Percentiles rank a stretch among this genome's conserved stretches.
Evolutionary conservation across 75 land plant species (phyloP).

Genomic region (Azolla pinnata): DNA sequence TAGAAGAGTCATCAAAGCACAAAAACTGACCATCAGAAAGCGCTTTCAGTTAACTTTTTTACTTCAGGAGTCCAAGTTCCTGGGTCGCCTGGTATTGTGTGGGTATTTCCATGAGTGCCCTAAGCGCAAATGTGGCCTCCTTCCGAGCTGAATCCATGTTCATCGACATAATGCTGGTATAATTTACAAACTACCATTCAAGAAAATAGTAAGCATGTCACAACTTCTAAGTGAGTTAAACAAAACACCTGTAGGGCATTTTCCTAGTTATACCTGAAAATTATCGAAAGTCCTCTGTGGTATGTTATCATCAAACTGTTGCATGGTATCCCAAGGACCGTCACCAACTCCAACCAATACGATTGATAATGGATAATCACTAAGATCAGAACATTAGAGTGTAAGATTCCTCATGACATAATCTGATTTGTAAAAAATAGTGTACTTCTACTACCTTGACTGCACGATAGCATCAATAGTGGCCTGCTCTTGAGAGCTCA

Average conservation of each 20-base stretch:
- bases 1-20: not conserved
- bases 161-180: conserved; percentile 75
- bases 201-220: not conserved
- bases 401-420: not conserved
- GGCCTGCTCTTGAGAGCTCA: conserved; percentile 50
- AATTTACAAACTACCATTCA: conserved; percentile 72
- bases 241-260: not conserved
- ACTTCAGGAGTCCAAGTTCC: conserved; percentile 31
- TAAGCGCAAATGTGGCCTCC: conserved; percentile 81
- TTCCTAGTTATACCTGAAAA: conserved; percentile 47
- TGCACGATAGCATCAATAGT: conserved; percentile 49
- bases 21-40: not conserved
- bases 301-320: conserved; percentile 62
- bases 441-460: conserved; percentile 36
- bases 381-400: not conserved
- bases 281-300: conserved; percentile 72
- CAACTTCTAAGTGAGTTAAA: not conserved
- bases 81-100: conserved; percentile 69
- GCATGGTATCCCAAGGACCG: conserved; percentile 85
- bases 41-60: conserved; percentile 7
- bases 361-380: conserved; percentile 64
- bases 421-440: not conserved
- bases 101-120: conserved; percentile 94
- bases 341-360: conserved; percentile 79
- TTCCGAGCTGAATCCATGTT: conserved; percentile 38